Conservation (phyloP, 805 yeast species). For the Sporopachydermia quercuum region DNA sequence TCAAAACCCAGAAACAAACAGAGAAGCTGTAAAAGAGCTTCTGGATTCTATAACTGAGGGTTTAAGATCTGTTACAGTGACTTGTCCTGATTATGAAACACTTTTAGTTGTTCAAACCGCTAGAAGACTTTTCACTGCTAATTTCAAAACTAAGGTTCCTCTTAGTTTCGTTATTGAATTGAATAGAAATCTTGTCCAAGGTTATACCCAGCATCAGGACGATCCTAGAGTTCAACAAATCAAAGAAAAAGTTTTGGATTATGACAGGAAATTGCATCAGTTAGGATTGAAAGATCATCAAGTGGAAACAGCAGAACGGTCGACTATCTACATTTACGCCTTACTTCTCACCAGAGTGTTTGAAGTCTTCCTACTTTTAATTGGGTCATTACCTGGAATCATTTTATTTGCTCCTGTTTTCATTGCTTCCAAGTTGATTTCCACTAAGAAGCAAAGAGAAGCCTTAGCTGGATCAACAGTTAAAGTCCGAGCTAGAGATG, state of each 20-base stretch:
- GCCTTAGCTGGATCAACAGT: conserved; percentile 84
- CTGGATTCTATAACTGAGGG: conserved; percentile 60
- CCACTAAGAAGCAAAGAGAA: conserved; percentile 52
- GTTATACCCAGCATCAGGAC: conserved; percentile 60
- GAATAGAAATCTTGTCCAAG: conserved; percentile 75
- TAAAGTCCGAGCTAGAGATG: conserved; percentile 84
- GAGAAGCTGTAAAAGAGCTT: conserved; percentile 60
- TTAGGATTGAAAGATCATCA: conserved; percentile 62
- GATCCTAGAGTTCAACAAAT: conserved; percentile 52
- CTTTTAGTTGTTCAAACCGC: conserved; percentile 84
- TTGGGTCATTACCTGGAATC: conserved; percentile 77
- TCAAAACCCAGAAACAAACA: conserved; percentile 40
- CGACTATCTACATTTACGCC: conserved; percentile 24
- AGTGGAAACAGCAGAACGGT: conserved; percentile 41
- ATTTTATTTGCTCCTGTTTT: conserved; percentile 82
- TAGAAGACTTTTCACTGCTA: conserved; percentile 72
- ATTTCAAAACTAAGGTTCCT: conserved; percentile 56
- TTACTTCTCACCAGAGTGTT: conserved; percentile 28
- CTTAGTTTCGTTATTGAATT: conserved; percentile 77
- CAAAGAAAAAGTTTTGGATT: conserved; percentile 46
- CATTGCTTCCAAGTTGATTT: conserved; percentile 57
- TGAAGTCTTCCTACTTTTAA: conserved; percentile 38
- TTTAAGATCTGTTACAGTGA: conserved; percentile 71
- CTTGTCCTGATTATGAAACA: conserved; percentile 81
- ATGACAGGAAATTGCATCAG: conserved; percentile 50